Evolutionary conservation across 2,329 filamentous ascomycete genomes (phyloP).

Genomic region (Fusarium abutilonis): DNA sequence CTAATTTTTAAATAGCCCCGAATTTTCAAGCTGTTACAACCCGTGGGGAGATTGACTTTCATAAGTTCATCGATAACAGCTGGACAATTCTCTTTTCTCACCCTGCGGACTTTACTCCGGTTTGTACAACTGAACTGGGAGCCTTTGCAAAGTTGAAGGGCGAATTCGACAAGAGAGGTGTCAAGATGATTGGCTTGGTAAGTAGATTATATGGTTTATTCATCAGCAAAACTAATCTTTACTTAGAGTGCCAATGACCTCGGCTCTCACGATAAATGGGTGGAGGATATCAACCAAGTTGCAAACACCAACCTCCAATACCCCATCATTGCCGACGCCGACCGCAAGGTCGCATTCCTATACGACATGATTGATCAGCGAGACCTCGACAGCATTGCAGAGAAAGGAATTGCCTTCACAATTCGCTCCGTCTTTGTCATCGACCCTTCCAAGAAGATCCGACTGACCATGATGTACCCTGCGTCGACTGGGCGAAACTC

Average conservation of each 20-base stretch:
- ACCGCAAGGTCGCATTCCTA: constrained; percentile 10
- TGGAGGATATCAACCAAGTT: constrained; percentile 18
- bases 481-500: constrained; percentile 87
- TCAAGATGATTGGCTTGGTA: constrained; percentile 10
- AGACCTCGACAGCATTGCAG: constrained; percentile 80
- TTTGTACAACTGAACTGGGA: neutral
- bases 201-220: accelerated
- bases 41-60: constrained; percentile 8
- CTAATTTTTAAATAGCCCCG: neutral
- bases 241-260: constrained; percentile 6
- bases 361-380: constrained; percentile 71
- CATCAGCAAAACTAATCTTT: neutral
- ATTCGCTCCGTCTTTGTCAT: constrained; percentile 95
- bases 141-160: neutral
- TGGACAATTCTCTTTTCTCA: constrained; percentile 8
- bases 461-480: constrained; percentile 89
- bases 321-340: constrained; percentile 22
- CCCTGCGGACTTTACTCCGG: constrained; percentile 5
- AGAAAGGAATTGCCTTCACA: constrained; percentile 86
- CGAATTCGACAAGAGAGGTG: neutral
- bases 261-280: constrained; percentile 16
- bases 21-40: constrained; percentile 12
- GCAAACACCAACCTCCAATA: constrained; percentile 19
- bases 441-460: constrained; percentile 90
- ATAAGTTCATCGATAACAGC: constrained; percentile 6